Percentiles rank a stretch among this genome's conserved stretches.
phyloP scores from a whole-genome alignment of 1,284 basidiomycete genomes.

The Leccinum subrobustum region DNA sequence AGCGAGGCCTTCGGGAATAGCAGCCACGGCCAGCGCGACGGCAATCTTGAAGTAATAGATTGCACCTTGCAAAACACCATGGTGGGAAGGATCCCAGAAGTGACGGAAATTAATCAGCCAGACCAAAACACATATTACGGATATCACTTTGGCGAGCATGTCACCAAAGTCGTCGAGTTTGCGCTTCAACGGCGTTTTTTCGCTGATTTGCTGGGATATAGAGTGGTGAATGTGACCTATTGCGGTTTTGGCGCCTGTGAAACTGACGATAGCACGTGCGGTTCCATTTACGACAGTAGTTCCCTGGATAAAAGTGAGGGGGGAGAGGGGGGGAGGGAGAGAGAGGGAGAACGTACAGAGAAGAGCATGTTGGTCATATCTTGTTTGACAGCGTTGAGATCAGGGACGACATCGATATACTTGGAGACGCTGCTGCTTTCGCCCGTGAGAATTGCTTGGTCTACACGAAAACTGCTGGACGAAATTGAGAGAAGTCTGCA shows the following conservation, averaged over 20 bases:
- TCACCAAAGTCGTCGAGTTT: constrained; percentile 97
- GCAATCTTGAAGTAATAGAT: constrained; percentile 99
- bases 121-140: constrained; percentile 91
- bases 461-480: constrained; percentile 88
- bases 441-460: constrained; percentile 94
- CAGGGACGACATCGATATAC: constrained; percentile 61
- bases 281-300: constrained; percentile 93
- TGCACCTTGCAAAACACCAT: constrained; percentile 86
- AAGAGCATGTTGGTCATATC: constrained; percentile 96
- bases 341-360: constrained; percentile 47
- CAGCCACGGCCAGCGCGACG: constrained; percentile 93
- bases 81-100: constrained; percentile 91
- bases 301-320: constrained; percentile 51
- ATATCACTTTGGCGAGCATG: constrained; percentile 93
- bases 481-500: constrained; percentile 86
- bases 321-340: background rate
- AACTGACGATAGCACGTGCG: constrained; percentile 81
- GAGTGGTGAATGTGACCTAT: constrained; percentile 95
- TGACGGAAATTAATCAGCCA: constrained; percentile 95
- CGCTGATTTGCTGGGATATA: constrained; percentile 84
- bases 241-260: constrained; percentile 83
- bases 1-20: constrained; percentile 93
- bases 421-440: constrained; percentile 90
- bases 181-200: constrained; percentile 93
- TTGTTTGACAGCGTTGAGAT: constrained; percentile 85